phyloP scores from a whole-genome alignment of 1,139 yeast species.

The Starmera stellimalicola region DNA sequence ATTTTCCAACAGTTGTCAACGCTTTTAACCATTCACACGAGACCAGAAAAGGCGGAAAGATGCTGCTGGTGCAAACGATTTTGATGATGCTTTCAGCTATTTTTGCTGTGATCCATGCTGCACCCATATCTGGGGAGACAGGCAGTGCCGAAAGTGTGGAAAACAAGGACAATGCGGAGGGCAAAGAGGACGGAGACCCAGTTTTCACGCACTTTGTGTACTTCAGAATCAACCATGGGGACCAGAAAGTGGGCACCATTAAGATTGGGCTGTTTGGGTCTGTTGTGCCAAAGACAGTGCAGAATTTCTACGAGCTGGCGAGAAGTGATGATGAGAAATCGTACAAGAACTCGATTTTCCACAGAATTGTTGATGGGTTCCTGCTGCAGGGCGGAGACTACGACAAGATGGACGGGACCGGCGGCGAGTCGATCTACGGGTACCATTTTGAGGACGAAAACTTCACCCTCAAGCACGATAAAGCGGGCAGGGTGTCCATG shows the following conservation, averaged over 20 bases:
- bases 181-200: conserved; percentile 39
- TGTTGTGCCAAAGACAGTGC: conserved; percentile 65
- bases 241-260: conserved; percentile 49
- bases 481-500: conserved; percentile 66
- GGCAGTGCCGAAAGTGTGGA: no score
- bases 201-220: conserved; percentile 52
- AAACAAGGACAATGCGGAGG: no score
- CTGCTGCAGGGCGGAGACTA: conserved; percentile 87
- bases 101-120: no score
- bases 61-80: no score
- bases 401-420: conserved; percentile 79
- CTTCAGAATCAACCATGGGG: conserved; percentile 54
- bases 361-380: conserved; percentile 66
- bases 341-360: conserved; percentile 55
- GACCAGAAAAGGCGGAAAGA: no score
- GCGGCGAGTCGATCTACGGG: conserved; percentile 72
- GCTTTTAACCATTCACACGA: no score
- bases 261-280: conserved; percentile 65
- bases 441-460: conserved; percentile 62
- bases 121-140: no score
- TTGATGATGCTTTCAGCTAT: no score
- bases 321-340: conserved; percentile 42
- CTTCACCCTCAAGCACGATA: conserved; percentile 52
- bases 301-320: conserved; percentile 59
- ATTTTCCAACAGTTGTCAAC: no score